These are phyloP conservation scores for Amoeboaphelidium protococcarum DNA, from an alignment of 371 early-diverging fungal species.

Conservation along the genomic window DNA sequence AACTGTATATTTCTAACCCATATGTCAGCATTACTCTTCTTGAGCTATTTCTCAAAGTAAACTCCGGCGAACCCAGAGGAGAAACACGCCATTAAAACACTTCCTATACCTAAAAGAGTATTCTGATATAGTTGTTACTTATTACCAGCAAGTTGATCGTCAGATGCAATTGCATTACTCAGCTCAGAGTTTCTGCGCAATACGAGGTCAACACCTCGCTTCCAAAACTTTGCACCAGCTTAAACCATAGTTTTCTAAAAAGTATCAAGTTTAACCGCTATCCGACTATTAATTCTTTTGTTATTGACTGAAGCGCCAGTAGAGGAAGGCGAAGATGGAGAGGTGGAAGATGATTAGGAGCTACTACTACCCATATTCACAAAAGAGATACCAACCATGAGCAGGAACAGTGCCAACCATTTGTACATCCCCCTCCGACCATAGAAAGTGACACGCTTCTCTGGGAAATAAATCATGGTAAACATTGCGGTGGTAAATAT, in stretches of 20 bases:
- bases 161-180: constrained; percentile 7
- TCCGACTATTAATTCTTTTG: too few relatives aligned
- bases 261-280: too few relatives aligned
- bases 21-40: constrained; percentile 3
- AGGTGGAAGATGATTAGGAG: constrained; percentile 3
- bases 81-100: constrained; percentile 29
- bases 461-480: constrained; percentile 2
- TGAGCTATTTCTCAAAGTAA: constrained; percentile 39
- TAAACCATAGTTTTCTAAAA: too few relatives aligned
- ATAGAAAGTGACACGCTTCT: background rate
- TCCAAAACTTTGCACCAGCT: too few relatives aligned
- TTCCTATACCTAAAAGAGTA: constrained; percentile 26
- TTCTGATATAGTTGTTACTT: constrained; percentile 11
- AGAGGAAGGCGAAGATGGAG: constrained; percentile 6
- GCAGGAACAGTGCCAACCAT: constrained; percentile 4
- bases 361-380: constrained; percentile 3
- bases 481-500: constrained; percentile 7
- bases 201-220: too few relatives aligned
- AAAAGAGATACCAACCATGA: constrained; percentile 5
- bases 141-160: constrained; percentile 6
- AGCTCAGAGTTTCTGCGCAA: too few relatives aligned
- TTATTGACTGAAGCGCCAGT: constrained; percentile 7
- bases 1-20: constrained; percentile 1
- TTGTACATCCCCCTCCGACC: too few relatives aligned
- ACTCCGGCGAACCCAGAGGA: constrained; percentile 40